These are phyloP conservation scores for Chamaecrista fasciculata DNA, from an alignment of 306 rosid species.

Conservation along the genomic window DNA sequence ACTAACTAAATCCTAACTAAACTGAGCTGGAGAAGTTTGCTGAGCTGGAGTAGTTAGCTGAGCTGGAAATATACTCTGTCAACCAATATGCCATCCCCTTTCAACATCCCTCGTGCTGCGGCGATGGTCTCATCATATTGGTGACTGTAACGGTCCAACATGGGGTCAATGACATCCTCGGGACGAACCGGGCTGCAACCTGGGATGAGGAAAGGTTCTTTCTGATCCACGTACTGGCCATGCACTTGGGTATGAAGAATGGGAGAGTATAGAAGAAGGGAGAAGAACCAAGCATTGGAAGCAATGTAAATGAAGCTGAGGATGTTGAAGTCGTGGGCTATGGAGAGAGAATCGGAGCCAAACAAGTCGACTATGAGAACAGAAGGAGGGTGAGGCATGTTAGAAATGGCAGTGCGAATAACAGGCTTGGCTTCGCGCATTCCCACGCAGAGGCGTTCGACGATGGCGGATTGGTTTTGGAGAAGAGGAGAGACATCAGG, in stretches of 20 bases:
- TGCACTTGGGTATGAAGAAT: constrained; percentile 22
- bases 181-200: constrained; percentile 32
- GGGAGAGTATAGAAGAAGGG: not conserved
- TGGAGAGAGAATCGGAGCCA: not conserved
- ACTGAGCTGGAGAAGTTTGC: too few relatives aligned
- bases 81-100: constrained; percentile 36
- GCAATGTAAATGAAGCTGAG: not conserved
- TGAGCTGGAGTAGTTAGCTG: too few relatives aligned
- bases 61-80: too few relatives aligned
- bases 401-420: not conserved
- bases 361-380: constrained; percentile 1
- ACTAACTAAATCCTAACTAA: too few relatives aligned
- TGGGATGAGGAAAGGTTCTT: constrained; percentile 24
- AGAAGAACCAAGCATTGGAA: constrained; percentile 29
- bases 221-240: constrained; percentile 37
- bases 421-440: not conserved
- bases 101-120: not conserved
- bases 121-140: constrained; percentile 27
- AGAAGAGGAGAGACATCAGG: constrained; percentile 7
- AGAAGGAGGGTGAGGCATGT: not conserved
- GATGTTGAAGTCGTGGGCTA: constrained; percentile 26
- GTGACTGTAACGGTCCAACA: constrained; percentile 30
- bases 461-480: not conserved
- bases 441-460: not conserved
- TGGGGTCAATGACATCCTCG: constrained; percentile 19